These are phyloP conservation scores for Citrus hindsii DNA, from an alignment of 345 rosid species.

Conservation along the genomic window DNA sequence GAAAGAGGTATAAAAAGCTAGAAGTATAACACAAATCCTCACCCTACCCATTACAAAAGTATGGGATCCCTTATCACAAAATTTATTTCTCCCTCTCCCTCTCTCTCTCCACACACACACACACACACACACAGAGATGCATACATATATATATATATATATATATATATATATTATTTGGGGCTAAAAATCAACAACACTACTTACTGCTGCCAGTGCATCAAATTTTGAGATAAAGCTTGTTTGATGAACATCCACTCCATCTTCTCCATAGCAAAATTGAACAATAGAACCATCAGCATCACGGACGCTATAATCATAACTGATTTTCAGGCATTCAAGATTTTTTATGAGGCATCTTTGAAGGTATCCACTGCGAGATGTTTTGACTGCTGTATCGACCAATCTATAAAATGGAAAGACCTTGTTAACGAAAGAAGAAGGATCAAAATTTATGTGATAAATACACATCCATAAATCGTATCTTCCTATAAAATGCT, in stretches of 20 bases:
- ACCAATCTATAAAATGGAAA: conserved; percentile 59
- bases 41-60: neutral
- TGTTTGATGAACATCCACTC: conserved; percentile 89
- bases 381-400: conserved; percentile 98
- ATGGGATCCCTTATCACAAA: no score
- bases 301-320: conserved; percentile 96
- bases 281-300: conserved; percentile 93
- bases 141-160: no score
- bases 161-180: no score
- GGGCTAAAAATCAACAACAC: conserved; percentile 2
- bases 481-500: neutral
- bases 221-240: conserved; percentile 77
- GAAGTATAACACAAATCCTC: neutral
- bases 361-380: conserved; percentile 99
- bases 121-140: no score
- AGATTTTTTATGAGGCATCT: conserved; percentile 97
- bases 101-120: no score
- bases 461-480: neutral
- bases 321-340: conserved; percentile 80
- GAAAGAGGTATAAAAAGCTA: conserved; percentile 6
- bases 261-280: conserved; percentile 95
- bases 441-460: neutral
- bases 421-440: conserved; percentile 10
- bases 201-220: conserved; percentile 59
- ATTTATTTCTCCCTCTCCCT: no score